Base-by-base conservation (phyloP, 2,329 filamentous ascomycete genomes). In the Sordariomycetes sp. region DNA sequence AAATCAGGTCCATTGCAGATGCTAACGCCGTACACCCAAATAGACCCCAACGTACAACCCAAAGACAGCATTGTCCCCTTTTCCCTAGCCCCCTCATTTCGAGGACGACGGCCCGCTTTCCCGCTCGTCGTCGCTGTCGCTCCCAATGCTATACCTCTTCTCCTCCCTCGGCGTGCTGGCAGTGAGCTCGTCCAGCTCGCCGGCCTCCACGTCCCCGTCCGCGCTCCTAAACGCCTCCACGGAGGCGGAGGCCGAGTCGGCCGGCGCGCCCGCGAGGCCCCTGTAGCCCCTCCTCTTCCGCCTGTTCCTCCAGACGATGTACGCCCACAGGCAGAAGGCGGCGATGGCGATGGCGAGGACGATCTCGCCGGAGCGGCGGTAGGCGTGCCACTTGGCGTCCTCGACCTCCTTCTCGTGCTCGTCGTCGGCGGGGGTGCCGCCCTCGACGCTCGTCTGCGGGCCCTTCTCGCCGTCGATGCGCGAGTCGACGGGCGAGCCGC, bases 361-460 rank as follows among this genome's bases (percentile, higher is more conserved):
- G 7, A 92, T 82, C 72, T 95, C 90, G 55, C 92, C 91, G 2
- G 89, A 94, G 65, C 89, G 87, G 68, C 87, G 88, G 71, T 97
- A 97, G 0, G 92, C 92, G 56, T 86, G 82, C 89, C 91, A 95
- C 66, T 92, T 89, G 20, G 91, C 90, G 32, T 90, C 83, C 64
- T 92, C 83, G n/a, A 96, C 73, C 68, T 81, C 77, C 67, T 88
- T 85, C 67, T 89, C 79, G 62, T 85, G 81, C 66, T 89, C 83
- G 35, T 81, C 81, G 66, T 88, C 79, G 66, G 80, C 80, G 59
- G 74, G 20, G 46, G 81, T 53, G 88, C 35, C 82, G 86, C 54
- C 89, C 89, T 53, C 54, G 2, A 94, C 89, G 20, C 86, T 88
- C 1, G 88, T 91, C 64, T 89, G 81, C 6, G 84, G 85, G 1